phyloP scores from a whole-genome alignment of 108 stramenopile species.

The Epithemia pelagica region DNA sequence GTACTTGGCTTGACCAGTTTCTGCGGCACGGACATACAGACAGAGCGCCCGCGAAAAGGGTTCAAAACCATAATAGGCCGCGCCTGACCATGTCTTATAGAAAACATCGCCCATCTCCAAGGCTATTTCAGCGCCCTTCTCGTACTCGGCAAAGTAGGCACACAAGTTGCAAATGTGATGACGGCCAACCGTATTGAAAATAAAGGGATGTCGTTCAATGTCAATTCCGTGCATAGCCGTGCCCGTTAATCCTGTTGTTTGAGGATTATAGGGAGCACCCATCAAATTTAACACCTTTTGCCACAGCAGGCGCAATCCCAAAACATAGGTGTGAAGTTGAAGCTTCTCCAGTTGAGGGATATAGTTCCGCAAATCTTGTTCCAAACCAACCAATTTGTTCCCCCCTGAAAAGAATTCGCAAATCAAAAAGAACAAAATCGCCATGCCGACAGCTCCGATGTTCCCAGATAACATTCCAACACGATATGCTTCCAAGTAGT shows the following conservation, averaged over 20 bases:
- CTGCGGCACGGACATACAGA: conserved; percentile 1
- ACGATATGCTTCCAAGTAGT: too few species aligned
- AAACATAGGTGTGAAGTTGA: neutral
- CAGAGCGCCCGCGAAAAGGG: neutral
- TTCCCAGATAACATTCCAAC: too few species aligned
- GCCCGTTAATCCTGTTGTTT: neutral
- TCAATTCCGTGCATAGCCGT: too few species aligned
- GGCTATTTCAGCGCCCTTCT: neutral
- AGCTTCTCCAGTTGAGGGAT: conserved; percentile 7
- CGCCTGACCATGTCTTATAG: neutral
- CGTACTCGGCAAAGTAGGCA: neutral
- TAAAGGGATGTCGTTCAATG: conserved; percentile 2
- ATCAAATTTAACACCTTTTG: conserved; percentile 16
- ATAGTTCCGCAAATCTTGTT: neutral
- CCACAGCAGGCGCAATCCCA: neutral
- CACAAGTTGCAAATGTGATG: conserved; percentile 1
- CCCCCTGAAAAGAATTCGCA: too few species aligned
- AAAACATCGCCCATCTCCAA: neutral
- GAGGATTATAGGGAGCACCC: conserved; percentile 7
- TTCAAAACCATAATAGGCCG: neutral
- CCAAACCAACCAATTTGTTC: neutral
- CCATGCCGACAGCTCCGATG: too few species aligned
- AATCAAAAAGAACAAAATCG: too few species aligned
- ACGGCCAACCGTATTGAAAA: neutral
- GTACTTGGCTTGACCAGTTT: neutral